These are phyloP conservation scores for Vitis rupestris DNA, from an alignment of 164 flowering plant genomes.

Conservation along the genomic window DNA sequence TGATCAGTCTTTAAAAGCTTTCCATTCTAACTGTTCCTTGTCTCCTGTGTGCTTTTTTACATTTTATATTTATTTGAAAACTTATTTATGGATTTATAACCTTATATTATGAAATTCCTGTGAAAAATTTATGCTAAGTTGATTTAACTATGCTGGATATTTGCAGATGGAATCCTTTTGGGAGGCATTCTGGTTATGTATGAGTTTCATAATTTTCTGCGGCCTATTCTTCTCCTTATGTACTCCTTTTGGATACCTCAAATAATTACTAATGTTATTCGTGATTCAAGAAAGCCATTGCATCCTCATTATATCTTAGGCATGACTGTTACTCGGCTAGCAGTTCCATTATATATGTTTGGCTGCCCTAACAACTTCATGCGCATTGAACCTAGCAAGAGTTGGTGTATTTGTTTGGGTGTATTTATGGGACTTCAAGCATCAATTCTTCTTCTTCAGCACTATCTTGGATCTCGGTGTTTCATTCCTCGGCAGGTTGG, in stretches of 20 bases:
- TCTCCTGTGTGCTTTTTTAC: not conserved
- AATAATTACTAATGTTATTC: constrained; percentile 72
- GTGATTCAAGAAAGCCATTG: constrained; percentile 93
- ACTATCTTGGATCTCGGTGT: constrained; percentile 94
- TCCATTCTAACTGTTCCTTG: no score
- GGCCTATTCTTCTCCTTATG: constrained; percentile 76
- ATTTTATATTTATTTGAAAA: not conserved
- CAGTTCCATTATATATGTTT: constrained; percentile 87
- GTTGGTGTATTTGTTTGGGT: constrained; percentile 76
- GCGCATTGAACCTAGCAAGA: constrained; percentile 81
- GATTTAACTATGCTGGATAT: constrained; percentile 1
- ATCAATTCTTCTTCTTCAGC: constrained; percentile 82
- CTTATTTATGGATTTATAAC: not conserved
- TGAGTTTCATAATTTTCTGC: constrained; percentile 75
- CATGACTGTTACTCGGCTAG: constrained; percentile 79
- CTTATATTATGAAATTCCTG: not conserved
- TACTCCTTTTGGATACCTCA: constrained; percentile 99
- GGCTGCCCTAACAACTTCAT: constrained; percentile 97
- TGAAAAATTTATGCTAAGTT: not conserved
- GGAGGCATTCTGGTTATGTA: constrained; percentile 97
- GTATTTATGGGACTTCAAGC: constrained; percentile 80
- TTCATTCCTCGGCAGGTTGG: constrained; percentile 96
- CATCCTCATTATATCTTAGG: constrained; percentile 95
- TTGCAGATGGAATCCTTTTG: constrained; percentile 95
- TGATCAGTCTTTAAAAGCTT: no score